phyloP scores from a whole-genome alignment of 2,329 filamentous ascomycete genomes.

The Fusarium chuoi region DNA sequence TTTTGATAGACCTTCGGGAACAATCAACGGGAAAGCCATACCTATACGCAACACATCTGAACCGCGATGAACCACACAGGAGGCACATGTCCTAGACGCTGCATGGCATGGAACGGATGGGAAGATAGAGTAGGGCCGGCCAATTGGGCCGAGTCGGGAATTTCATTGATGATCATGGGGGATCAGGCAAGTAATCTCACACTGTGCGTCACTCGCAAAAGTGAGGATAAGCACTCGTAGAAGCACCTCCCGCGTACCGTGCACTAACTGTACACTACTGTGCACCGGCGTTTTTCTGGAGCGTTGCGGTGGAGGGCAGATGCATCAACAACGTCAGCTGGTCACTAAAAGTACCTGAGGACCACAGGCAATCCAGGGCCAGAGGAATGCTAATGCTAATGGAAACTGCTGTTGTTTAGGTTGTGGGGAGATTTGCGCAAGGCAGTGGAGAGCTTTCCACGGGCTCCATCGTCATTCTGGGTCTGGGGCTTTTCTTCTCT shows the following conservation, averaged over 20 bases:
- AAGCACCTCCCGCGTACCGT: neutral
- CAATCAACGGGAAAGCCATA: constrained; percentile 19
- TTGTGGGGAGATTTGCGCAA: constrained; percentile 36
- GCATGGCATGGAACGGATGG: constrained; percentile 21
- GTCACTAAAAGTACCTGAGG: constrained; percentile 25
- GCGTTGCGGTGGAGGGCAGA: constrained; percentile 22
- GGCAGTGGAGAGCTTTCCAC: constrained; percentile 25
- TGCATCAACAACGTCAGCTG: constrained; percentile 36
- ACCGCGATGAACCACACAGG: neutral
- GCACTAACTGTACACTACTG: constrained; percentile 2
- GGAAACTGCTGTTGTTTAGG: constrained; percentile 27
- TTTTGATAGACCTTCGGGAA: constrained; percentile 9
- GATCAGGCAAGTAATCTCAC: constrained; percentile 4
- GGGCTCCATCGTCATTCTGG: constrained; percentile 27
- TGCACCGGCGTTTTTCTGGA: constrained; percentile 16
- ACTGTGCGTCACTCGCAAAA: constrained; percentile 27
- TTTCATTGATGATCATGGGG: constrained; percentile 12
- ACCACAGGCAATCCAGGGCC: constrained; percentile 12
- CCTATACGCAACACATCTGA: neutral
- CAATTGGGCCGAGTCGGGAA: constrained; percentile 43
- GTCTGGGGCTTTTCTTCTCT: constrained; percentile 5
- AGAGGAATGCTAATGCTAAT: constrained; percentile 25
- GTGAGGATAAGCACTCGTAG: constrained; percentile 6
- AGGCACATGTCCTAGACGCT: constrained; percentile 8
- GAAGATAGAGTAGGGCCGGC: constrained; percentile 39